Base-by-base conservation (phyloP, 208 protist genomes). In the Trypanosoma avium region DNA sequence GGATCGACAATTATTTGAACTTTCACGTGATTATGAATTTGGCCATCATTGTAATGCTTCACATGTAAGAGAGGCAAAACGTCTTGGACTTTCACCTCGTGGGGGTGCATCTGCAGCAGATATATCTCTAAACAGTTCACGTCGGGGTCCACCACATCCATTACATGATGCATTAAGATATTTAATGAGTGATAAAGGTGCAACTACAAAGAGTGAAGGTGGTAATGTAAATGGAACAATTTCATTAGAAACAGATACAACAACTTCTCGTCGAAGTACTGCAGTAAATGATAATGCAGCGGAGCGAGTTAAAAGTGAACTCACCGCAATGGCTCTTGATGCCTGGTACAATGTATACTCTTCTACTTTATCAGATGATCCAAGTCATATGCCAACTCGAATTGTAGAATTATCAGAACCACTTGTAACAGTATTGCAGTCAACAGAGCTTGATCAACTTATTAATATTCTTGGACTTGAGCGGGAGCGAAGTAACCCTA, bases 331-430 rank as follows among this genome's bases (percentile, higher is more conserved):
- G 54, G 85, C 88, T 19, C 86, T 94, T 73, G 88, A 94, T 50
- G 80, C 85, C 63, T 94, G 88, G 85, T 92, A 94, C 68, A 79
- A 60, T 19, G 79, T 86, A 3, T 94, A 94, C 77, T 92, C 84
- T 35, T 84, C 85, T 22, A 82, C 67, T 24, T 71, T 94, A 26
- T 76, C 88, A 29, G 73, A 86, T 29, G 42, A 79, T 33, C 83
- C 88, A 30, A 59, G 57, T 22, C 38, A 68, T 33, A 92, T 88
- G 80, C 74, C 83, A 55, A 90, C 79, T n/a, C 62, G 70, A 27
- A 56, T 45, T n/a, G 73, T 90, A 27, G 77, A 73, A 56, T 69
- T 94, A 13, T 73, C 88, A 4, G 72, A 75, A 24, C 85, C 88
- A 1, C 84, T 94, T 7, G 67, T 88, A 4, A 67, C 29, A 19